These are phyloP conservation scores for Letharia lupina DNA, from an alignment of 495 filamentous ascomycete genomes.

Conservation along the genomic window DNA sequence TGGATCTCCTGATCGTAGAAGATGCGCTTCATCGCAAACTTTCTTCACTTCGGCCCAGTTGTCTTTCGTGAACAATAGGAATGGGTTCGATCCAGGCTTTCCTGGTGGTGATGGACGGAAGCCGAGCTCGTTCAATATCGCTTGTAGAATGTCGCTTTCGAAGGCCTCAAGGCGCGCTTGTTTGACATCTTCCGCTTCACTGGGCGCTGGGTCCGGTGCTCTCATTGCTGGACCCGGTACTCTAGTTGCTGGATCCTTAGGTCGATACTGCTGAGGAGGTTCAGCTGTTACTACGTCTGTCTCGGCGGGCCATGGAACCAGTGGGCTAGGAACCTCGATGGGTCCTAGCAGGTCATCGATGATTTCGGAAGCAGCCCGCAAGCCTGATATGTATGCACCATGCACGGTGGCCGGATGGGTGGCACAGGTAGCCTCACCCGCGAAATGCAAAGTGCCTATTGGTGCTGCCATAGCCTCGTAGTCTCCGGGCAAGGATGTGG, in stretches of 20 bases:
- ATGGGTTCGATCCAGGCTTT: conserved; percentile 34
- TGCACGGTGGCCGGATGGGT: conserved; percentile 96
- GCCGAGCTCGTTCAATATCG: conserved; percentile 62
- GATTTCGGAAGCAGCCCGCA: conserved; percentile 80
- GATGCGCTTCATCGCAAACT: conserved; percentile 59
- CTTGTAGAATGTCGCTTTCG: conserved; percentile 62
- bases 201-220: conserved; percentile 22
- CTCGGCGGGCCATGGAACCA: conserved; percentile 48
- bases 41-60: conserved; percentile 67
- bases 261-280: conserved; percentile 12
- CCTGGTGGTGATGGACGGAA: conserved; percentile 60
- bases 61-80: conserved; percentile 65
- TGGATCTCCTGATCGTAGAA: conserved; percentile 54
- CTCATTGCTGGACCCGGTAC: conserved; percentile 27
- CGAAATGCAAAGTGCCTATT: conserved; percentile 87
- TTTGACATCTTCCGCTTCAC: conserved; percentile 32
- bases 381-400: conserved; percentile 87
- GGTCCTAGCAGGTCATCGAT: conserved; percentile 71
- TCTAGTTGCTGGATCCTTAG: conserved; percentile 18
- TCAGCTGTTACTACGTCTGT: conserved; percentile 27
- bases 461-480: conserved; percentile 87
- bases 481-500: conserved; percentile 71
- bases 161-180: conserved; percentile 55
- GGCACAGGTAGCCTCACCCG: conserved; percentile 90
- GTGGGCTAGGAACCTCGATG: conserved; percentile 63